phyloP scores from a whole-genome alignment of 2,329 filamentous ascomycete species.

The Fusarium anthophilum region DNA sequence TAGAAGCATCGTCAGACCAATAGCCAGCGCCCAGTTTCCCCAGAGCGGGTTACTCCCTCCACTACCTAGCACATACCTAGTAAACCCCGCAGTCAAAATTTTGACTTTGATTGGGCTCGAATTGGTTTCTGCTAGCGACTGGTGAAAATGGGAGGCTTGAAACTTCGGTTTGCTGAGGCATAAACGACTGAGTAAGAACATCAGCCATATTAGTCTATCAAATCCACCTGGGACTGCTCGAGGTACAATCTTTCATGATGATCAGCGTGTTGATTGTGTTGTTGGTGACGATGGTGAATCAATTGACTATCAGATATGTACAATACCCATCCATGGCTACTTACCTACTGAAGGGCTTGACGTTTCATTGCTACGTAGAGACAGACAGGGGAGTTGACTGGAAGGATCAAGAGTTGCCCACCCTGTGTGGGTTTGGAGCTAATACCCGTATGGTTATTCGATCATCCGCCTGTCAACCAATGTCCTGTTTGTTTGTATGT shows the following conservation, averaged over 20 bases:
- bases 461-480: constrained; percentile 10
- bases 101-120: constrained; percentile 17
- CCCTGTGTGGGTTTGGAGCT: constrained; percentile 14
- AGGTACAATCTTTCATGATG: constrained; percentile 24
- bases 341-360: not conserved
- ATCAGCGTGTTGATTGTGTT: constrained; percentile 11
- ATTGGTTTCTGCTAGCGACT: not conserved
- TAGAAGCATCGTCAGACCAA: constrained; percentile 38
- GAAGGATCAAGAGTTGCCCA: constrained; percentile 10
- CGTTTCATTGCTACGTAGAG: not conserved
- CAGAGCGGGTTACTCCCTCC: constrained; percentile 21
- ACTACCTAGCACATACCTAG: not conserved
- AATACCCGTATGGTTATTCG: constrained; percentile 4
- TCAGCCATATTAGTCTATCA: constrained; percentile 28
- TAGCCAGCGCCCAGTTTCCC: constrained; percentile 35
- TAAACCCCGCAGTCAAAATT: constrained; percentile 41
- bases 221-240: constrained; percentile 15
- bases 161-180: constrained; percentile 25
- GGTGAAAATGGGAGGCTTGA: constrained; percentile 1
- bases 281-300: not conserved
- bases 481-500: not conserved
- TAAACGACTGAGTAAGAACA: constrained; percentile 9
- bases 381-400: constrained; percentile 1
- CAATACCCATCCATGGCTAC: constrained; percentile 9
- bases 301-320: constrained; percentile 5